Conservation (phyloP, 306 rosid genomes). For the Castanea crenata region DNA sequence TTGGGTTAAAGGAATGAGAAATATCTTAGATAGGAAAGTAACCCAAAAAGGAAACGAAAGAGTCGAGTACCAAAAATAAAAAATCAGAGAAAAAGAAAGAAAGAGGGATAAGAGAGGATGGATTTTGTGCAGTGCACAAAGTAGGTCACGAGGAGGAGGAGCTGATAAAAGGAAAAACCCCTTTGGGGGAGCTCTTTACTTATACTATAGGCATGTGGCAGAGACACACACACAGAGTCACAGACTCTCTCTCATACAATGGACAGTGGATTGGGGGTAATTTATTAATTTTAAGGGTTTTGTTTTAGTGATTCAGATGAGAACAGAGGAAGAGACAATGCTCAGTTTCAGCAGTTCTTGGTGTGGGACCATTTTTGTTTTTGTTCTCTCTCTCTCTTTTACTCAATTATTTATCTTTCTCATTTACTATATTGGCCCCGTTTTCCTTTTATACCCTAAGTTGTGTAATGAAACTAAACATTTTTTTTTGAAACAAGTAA, state of each 20-base stretch:
- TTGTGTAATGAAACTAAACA: no score
- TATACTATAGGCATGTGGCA: conserved; percentile 43
- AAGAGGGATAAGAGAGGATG: conserved; percentile 9
- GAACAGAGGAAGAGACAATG: conserved; percentile 69
- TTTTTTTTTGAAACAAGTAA: no score
- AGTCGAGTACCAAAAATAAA: conserved; percentile 8
- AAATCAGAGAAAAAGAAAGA: background rate
- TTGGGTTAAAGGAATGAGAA: background rate
- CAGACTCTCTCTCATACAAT: background rate
- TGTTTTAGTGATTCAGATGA: conserved; percentile 31
- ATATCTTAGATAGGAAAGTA: conserved; percentile 28
- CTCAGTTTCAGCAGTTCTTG: conserved; percentile 50
- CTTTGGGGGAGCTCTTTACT: conserved; percentile 39
- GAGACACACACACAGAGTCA: conserved; percentile 12
- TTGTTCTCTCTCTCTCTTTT: background rate
- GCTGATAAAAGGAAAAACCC: conserved; percentile 40
- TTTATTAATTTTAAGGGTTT: background rate
- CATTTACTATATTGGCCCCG: conserved; percentile 39
- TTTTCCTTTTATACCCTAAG: background rate
- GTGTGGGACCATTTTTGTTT: conserved; percentile 43
- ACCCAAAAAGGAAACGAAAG: conserved; percentile 15
- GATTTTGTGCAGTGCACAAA: conserved; percentile 1
- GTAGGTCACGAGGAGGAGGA: conserved; percentile 49
- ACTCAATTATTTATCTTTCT: conserved; percentile 43
- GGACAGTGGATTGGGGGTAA: background rate